Evolutionary conservation across 306 rosid genomes (phyloP).

Genomic region (Comarum palustre): DNA sequence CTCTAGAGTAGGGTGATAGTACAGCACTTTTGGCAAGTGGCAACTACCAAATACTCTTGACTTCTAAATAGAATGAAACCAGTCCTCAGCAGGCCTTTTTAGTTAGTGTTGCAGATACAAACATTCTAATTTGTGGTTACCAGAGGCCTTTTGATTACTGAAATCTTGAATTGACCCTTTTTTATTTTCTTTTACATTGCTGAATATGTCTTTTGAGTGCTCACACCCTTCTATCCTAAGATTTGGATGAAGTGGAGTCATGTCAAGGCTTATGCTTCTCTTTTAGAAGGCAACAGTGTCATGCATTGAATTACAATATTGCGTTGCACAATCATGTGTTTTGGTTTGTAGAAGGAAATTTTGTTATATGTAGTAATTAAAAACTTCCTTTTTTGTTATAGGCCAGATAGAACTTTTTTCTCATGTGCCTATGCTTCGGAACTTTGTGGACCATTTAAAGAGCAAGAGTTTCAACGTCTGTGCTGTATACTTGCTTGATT

Average conservation of each 20-base stretch:
- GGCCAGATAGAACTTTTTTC: constrained; percentile 95
- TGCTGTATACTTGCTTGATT: constrained; percentile 85
- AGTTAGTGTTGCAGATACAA: neutral
- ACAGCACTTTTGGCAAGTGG: neutral
- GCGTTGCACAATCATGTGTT: neutral
- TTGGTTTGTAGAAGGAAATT: neutral
- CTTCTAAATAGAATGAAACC: neutral
- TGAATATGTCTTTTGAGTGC: neutral
- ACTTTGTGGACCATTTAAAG: constrained; percentile 85
- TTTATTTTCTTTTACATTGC: neutral
- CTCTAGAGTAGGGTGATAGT: neutral
- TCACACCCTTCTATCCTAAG: neutral
- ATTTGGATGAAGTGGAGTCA: neutral
- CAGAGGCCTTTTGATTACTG: neutral
- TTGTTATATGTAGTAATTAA: neutral
- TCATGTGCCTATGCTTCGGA: constrained; percentile 75
- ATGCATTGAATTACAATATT: neutral
- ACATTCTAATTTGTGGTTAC: neutral
- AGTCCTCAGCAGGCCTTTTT: neutral
- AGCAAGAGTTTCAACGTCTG: constrained; percentile 72
- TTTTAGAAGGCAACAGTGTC: neutral
- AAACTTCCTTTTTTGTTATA: constrained; percentile 32
- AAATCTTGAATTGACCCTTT: neutral
- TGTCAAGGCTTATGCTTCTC: neutral
- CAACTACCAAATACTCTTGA: neutral